Evolutionary conservation across 768 basidiomycete species (phyloP), one percentile per base, ranked within the genome.

Genomic region (Leccinum disarticulatum): DNA sequence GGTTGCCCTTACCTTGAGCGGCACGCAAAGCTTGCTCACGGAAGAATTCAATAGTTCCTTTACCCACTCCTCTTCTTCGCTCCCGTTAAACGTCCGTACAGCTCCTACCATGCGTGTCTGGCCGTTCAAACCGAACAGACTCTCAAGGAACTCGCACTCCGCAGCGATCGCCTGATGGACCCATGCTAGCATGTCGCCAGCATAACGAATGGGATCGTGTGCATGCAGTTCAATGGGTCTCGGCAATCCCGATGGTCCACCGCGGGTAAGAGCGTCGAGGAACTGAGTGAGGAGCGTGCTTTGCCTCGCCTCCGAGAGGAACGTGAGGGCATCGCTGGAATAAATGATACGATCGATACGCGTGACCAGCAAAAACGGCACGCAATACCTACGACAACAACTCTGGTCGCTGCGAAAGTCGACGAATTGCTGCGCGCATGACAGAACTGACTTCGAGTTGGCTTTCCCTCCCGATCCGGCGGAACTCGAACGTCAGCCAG

Each of bases 111-210:
- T 88, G 68, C 88, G 75, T 0, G 33, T 31, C 27, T 62, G 64
- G 41, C 77, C 79, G 54, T 76, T 80, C 53, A 94, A 67, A 6
- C 84, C 89, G 62, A 98, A 98, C 27, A 98, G 73, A 35, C 85
- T 80, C 68, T 98, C 95, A 22, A 99, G 80, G 66, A 95, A 95
- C 75, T 98, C 97, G 48, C 88, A 88, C 69, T 99, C 97, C 1
- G 91, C 91, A 1, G 97, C 97, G 61, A 97, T 93, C 0, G 90
- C 84, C 62, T 98, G 96, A 74, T 99, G 96, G 1, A 98, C 87
- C 96, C 96, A 98, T 0, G 95, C 96, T 8, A 98, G 85, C 92
- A 98, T 98, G 74, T 98, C 96, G 14, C 97, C 97, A 14, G 96
- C 87, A 70, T 99, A 99, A 33, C 96, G 87, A 64, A 94, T 82